Percentiles rank a stretch among this genome's conserved stretches.
phyloP scores from a whole-genome alignment of 257 asterid genomes.

The Coffea canephora region DNA sequence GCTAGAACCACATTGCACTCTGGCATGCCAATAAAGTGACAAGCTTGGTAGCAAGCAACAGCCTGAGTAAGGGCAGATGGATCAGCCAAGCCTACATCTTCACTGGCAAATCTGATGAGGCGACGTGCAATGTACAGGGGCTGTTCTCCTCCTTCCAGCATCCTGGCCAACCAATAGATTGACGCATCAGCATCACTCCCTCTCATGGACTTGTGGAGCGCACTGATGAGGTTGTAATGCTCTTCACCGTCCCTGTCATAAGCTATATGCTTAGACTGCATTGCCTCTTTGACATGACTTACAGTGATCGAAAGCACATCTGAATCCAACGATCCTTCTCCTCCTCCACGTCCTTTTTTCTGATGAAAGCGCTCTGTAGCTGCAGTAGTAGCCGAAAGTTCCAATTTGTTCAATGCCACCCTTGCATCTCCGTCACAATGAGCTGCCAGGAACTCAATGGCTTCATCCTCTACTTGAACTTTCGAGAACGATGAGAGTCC shows the following conservation, averaged over 20 bases:
- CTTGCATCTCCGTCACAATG: constrained; percentile 83
- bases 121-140: constrained; percentile 83
- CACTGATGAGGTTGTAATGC: constrained; percentile 77
- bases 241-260: constrained; percentile 78
- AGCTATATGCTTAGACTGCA: constrained; percentile 73
- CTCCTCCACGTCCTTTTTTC: background rate
- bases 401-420: constrained; percentile 68
- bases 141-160: constrained; percentile 91
- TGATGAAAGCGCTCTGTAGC: constrained; percentile 22
- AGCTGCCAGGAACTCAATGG: constrained; percentile 45
- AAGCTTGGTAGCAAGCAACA: constrained; percentile 78
- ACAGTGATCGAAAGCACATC: constrained; percentile 7
- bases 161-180: constrained; percentile 76
- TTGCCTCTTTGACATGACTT: constrained; percentile 53
- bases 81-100: constrained; percentile 80
- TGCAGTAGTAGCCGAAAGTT: constrained; percentile 57
- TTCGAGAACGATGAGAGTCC: constrained; percentile 29
- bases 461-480: constrained; percentile 36
- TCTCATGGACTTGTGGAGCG: constrained; percentile 85
- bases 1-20: constrained; percentile 74
- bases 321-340: background rate
- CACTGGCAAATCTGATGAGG: constrained; percentile 68
- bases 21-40: constrained; percentile 82
- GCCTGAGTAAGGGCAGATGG: constrained; percentile 76
- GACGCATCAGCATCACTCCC: constrained; percentile 79